Base-by-base conservation (phyloP, 177 flowering plant genomes). In the Vitis hybrid region DNA sequence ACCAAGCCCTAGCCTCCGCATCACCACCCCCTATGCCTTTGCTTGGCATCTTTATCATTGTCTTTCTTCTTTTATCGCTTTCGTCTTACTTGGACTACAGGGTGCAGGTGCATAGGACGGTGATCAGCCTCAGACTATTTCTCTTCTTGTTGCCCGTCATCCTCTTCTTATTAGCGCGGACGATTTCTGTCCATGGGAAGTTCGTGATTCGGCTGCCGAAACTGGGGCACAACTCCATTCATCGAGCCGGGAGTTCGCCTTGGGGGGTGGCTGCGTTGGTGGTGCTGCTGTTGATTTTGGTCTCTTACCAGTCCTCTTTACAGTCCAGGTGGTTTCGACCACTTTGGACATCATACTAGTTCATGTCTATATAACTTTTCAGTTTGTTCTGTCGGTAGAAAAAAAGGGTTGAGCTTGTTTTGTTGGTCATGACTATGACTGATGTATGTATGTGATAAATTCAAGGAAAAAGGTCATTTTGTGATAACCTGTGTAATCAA, bases 11-110 rank as follows among this genome's bases (percentile, higher is more conserved):
- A 12, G 57, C 76, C 26, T 80, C 88, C 61, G 26, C 72, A 0
- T 70, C 82, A 1, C 62, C 78, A 14, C 86, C 90, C 12, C 90
- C 90, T 0, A 7, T 71, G 18, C 87, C 85, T 10, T 50, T 87
- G 52, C 22, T 85, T 3, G 77, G 81, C 20, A 56, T 87, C 14
- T 76, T 82, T 22, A 72, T 72, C 9, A 72, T 87, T 16, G 81
- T 83, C 1, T 50, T 80, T 3, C 56, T 82, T 14, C 71, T 85
- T 53, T 50, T 87, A 59, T 71, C 22, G 3, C n/a, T 83, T 8
- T 77, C 83, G 5, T 71, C 71, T 55, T 77, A 75, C 50, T 45
- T 71, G 0, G 70, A 58, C 49, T 80, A 59, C 80, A 78, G 45
- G 68, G 52, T 48, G 14, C 72, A 68, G 62, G 31, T 79, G 45